phyloP scores from a whole-genome alignment of 73 alveolate genomes.

The Paraurostyla sp. region DNA sequence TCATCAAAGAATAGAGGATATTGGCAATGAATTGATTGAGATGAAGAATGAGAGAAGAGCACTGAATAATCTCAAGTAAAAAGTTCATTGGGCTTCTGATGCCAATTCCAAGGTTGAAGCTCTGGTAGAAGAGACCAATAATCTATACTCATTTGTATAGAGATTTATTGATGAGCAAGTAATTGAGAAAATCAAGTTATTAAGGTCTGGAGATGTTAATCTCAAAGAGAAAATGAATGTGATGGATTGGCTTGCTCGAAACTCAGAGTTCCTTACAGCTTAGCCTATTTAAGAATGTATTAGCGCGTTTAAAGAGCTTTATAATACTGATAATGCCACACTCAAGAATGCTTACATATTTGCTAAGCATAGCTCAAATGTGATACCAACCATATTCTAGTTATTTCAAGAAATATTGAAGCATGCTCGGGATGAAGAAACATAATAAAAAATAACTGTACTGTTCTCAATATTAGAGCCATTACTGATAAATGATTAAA shows the following conservation, averaged over 20 bases:
- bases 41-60: slow-evolving; percentile 60
- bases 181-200: slow-evolving; percentile 31
- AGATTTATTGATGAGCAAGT: slow-evolving; percentile 63
- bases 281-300: slow-evolving; percentile 58
- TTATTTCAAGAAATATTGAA: not conserved
- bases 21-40: slow-evolving; percentile 35
- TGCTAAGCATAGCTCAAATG: slow-evolving; percentile 60
- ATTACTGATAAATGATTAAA: slow-evolving; percentile 63
- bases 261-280: slow-evolving; percentile 55
- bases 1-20: not conserved
- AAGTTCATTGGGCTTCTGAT: slow-evolving; percentile 59
- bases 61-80: not conserved
- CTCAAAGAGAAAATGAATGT: slow-evolving; percentile 55
- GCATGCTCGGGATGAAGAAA: slow-evolving; percentile 42
- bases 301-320: slow-evolving; percentile 57
- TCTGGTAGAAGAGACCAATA: slow-evolving; percentile 57
- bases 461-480: slow-evolving; percentile 70
- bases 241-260: slow-evolving; percentile 70
- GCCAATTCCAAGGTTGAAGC: slow-evolving; percentile 54
- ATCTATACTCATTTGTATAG: slow-evolving; percentile 18
- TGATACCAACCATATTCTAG: not conserved
- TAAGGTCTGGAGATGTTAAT: not conserved
- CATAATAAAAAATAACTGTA: slow-evolving; percentile 14
- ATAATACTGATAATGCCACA: slow-evolving; percentile 63
- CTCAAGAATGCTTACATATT: slow-evolving; percentile 58